phyloP scores from a whole-genome alignment of 1,284 basidiomycete species.

The Ustilago tritici region DNA sequence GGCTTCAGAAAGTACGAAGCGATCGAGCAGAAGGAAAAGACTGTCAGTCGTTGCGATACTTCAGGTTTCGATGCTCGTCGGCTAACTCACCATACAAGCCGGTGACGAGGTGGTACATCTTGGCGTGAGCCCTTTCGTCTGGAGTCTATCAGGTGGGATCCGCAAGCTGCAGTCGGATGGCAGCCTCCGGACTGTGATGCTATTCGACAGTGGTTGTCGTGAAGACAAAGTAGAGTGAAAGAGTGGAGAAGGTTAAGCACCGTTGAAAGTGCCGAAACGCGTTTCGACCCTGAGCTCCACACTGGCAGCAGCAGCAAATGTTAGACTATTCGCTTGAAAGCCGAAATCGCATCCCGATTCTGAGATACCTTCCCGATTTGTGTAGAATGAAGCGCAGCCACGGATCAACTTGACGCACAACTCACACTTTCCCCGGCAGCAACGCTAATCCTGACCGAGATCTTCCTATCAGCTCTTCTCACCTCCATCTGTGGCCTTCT shows the following conservation, averaged over 20 bases:
- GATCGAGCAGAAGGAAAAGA: not conserved
- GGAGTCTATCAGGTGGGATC: not conserved
- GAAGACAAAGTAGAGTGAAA: not conserved
- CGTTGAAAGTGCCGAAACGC: not conserved
- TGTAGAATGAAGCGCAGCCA: slow-evolving; percentile 9
- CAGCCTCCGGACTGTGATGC: not conserved
- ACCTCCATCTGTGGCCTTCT: not conserved
- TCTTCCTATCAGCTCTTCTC: slow-evolving; percentile 1
- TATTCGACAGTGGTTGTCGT: not conserved
- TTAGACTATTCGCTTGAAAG: slow-evolving; percentile 6
- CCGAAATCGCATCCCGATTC: not conserved
- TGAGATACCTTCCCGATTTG: not conserved
- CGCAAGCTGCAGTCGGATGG: not conserved
- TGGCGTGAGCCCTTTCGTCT: not conserved
- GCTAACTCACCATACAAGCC: slow-evolving; percentile 33
- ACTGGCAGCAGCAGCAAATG: not conserved
- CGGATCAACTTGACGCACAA: slow-evolving; percentile 2
- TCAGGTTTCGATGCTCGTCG: not conserved
- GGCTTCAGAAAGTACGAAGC: slow-evolving; percentile 11
- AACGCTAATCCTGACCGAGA: slow-evolving; percentile 10
- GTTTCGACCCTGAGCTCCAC: slow-evolving; percentile 3
- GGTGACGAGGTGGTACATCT: slow-evolving; percentile 49
- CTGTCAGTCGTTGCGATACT: not conserved
- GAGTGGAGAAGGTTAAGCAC: not conserved
- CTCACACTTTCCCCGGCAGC: slow-evolving; percentile 7